A percentile compares a stretch with the other conserved stretches of the same genome.
Conservation (phyloP, 371 early-diverging fungal species). For the Syncephalastrum monosporum region DNA sequence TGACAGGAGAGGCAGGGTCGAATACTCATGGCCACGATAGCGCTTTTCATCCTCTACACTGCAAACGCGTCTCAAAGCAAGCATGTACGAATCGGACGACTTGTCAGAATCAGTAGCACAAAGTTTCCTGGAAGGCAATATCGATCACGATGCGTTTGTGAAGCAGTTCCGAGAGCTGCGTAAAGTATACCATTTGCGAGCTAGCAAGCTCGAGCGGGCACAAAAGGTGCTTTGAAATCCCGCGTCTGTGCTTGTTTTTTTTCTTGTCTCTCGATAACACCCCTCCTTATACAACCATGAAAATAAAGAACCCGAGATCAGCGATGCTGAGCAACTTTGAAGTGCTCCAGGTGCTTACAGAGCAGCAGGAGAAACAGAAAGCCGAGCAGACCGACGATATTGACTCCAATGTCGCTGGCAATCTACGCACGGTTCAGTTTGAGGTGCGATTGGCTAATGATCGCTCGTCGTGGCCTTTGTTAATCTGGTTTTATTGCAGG, state of each 20-base stretch:
- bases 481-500: slow-evolving; percentile 19
- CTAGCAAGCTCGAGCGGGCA: slow-evolving; percentile 58
- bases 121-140: slow-evolving; percentile 58
- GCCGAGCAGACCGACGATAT: slow-evolving; percentile 23
- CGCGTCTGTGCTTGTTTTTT: slow-evolving; percentile 3
- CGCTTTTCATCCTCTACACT: slow-evolving; percentile 61
- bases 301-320: slow-evolving; percentile 50
- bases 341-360: slow-evolving; percentile 52
- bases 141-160: slow-evolving; percentile 59
- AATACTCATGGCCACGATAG: slow-evolving; percentile 21
- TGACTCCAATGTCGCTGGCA: slow-evolving; percentile 49
- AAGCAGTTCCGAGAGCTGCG: slow-evolving; percentile 60
- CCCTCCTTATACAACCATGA: slow-evolving; percentile 32
- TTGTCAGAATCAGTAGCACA: slow-evolving; percentile 62
- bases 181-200: slow-evolving; percentile 63
- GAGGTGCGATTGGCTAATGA: slow-evolving; percentile 40
- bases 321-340: slow-evolving; percentile 67
- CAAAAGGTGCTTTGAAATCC: slow-evolving; percentile 27
- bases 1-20: too few relatives aligned
- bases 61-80: slow-evolving; percentile 52
- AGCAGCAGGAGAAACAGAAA: slow-evolving; percentile 45
- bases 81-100: slow-evolving; percentile 61
- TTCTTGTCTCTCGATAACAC: slow-evolving; percentile 3
- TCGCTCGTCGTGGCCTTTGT: background rate
- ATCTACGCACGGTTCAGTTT: slow-evolving; percentile 60